Conservation (phyloP, 2,329 filamentous ascomycete genomes). For the Phialemonium atrogriseum region DNA sequence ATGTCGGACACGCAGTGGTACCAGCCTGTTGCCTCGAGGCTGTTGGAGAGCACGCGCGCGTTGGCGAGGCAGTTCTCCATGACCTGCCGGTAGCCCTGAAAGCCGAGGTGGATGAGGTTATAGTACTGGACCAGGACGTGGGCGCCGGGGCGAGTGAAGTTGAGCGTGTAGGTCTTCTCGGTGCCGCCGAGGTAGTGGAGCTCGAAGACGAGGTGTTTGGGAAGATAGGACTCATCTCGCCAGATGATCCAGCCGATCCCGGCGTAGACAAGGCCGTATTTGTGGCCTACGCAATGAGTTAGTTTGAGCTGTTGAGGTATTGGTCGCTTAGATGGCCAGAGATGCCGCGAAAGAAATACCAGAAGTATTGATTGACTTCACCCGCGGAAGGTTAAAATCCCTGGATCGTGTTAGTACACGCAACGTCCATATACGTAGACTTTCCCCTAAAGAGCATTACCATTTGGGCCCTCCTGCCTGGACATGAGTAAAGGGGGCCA, state of each 20-base stretch:
- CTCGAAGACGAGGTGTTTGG: conserved; percentile 62
- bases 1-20: conserved; percentile 58
- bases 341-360: too few species aligned
- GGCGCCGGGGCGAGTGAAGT: conserved; percentile 63
- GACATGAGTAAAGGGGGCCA: conserved; percentile 52
- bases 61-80: conserved; percentile 62
- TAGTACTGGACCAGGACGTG: conserved; percentile 67
- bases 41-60: conserved; percentile 54
- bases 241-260: conserved; percentile 66
- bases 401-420: too few species aligned
- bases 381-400: conserved; percentile 53
- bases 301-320: too few species aligned
- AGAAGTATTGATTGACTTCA: conserved; percentile 59
- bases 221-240: conserved; percentile 56
- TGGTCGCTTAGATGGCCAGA: too few species aligned
- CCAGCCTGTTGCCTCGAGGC: conserved; percentile 58
- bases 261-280: conserved; percentile 56
- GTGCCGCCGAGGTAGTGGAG: conserved; percentile 64
- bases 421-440: too few species aligned
- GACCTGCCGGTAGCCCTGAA: conserved; percentile 52
- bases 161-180: conserved; percentile 62
- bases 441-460: too few species aligned
- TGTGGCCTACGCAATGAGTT: conserved; percentile 29
- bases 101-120: conserved; percentile 64
- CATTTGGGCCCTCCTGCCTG: conserved; percentile 49